Conservation (phyloP, 2,329 filamentous ascomycete genomes). For the Diaporthe citriasiana region DNA sequence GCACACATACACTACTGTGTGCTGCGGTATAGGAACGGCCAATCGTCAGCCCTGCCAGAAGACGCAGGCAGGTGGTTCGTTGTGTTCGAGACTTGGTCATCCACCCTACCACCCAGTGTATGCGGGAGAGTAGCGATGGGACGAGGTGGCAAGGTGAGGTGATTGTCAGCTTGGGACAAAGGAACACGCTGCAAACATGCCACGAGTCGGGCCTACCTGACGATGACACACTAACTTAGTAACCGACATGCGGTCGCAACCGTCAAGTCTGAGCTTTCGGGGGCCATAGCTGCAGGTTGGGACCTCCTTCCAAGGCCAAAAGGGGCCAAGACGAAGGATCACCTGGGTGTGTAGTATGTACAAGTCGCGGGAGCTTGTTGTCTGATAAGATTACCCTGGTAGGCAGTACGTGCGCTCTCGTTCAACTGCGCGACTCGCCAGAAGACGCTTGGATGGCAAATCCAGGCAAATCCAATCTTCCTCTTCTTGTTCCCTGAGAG, state of each 20-base stretch:
- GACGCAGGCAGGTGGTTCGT: slow-evolving; percentile 7
- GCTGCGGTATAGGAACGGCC: slow-evolving; percentile 7
- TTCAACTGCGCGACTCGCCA: slow-evolving; percentile 20
- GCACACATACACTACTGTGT: neutral
- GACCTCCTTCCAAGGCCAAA: slow-evolving; percentile 5
- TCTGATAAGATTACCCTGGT: slow-evolving; percentile 18
- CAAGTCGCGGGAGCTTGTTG: slow-evolving; percentile 25
- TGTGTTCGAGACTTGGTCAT: slow-evolving; percentile 1
- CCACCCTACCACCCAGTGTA: neutral
- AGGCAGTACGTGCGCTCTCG: slow-evolving; percentile 7
- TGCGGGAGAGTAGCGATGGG: slow-evolving; percentile 1
- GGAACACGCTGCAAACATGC: slow-evolving; percentile 27
- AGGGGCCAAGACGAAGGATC: slow-evolving; percentile 15
- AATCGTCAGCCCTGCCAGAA: slow-evolving; percentile 26
- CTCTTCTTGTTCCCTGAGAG: neutral
- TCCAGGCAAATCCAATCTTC: slow-evolving; percentile 23
- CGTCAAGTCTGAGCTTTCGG: slow-evolving; percentile 10
- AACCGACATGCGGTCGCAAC: slow-evolving; percentile 16
- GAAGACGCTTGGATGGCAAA: slow-evolving; percentile 17
- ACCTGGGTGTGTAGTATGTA: neutral
- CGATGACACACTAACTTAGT: slow-evolving; percentile 18
- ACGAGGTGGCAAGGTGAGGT: slow-evolving; percentile 19
- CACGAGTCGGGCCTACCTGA: slow-evolving; percentile 32
- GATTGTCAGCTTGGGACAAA: slow-evolving; percentile 18
- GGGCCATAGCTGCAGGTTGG: slow-evolving; percentile 21